phyloP scores from a whole-genome alignment of 495 filamentous ascomycete genomes.

The Neohortaea acidophila region DNA sequence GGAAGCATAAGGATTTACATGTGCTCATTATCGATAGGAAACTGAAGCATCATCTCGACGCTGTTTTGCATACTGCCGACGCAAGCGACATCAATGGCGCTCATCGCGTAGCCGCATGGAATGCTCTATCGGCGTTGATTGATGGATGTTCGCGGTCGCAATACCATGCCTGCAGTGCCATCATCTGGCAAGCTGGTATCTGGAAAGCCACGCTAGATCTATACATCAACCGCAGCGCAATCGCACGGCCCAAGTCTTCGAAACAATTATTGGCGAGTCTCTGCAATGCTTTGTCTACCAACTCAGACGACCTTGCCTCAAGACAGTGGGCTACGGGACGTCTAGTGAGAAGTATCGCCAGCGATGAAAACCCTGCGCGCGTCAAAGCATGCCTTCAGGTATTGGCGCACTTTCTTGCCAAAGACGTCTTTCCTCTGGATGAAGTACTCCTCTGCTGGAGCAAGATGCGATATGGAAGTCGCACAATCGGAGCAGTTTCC shows the following conservation, averaged over 20 bases:
- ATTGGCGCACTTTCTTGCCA: conserved; percentile 44
- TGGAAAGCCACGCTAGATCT: conserved; percentile 50
- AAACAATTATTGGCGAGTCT: conserved; percentile 44
- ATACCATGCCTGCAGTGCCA: conserved; percentile 21
- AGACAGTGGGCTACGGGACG: background rate
- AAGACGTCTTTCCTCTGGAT: conserved; percentile 28
- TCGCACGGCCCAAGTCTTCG: conserved; percentile 57
- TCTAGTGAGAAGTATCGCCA: background rate
- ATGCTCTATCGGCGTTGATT: conserved; percentile 23
- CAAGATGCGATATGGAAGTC: background rate
- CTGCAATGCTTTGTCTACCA: too few species aligned
- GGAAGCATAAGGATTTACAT: background rate
- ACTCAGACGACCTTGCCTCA: too few species aligned
- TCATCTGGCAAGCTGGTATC: conserved; percentile 27
- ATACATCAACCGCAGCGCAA: conserved; percentile 59
- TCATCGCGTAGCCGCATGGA: conserved; percentile 27
- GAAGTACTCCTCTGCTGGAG: background rate
- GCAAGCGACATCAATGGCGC: background rate
- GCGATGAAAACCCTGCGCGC: conserved; percentile 33
- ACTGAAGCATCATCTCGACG: background rate
- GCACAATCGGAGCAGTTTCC: background rate
- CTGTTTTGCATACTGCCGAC: background rate
- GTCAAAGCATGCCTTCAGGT: conserved; percentile 50
- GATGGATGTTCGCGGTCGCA: conserved; percentile 25
- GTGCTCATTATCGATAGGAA: background rate